Evolutionary conservation across 148 eudicot genomes (phyloP).

Genomic region (Heliosperma pusillum): DNA sequence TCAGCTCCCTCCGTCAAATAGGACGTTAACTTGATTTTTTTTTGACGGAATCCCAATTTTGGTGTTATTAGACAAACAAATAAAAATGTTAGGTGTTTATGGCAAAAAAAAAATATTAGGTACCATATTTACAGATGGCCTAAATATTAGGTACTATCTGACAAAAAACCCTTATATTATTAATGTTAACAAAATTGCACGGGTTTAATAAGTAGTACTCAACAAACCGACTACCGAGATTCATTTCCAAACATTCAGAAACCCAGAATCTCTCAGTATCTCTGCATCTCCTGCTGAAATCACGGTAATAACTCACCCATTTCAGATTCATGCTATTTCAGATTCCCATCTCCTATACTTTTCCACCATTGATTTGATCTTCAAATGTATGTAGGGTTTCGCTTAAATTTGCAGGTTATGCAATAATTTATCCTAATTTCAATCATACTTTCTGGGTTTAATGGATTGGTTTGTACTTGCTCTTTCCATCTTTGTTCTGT

Average conservation of each 20-base stretch:
- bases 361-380: background rate
- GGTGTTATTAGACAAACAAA: too few species aligned
- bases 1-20: too few species aligned
- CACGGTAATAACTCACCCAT: background rate
- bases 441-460: background rate
- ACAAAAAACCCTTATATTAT: too few species aligned
- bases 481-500: constrained; percentile 24
- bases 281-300: background rate
- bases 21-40: too few species aligned
- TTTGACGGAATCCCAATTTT: too few species aligned
- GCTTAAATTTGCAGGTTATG: constrained; percentile 6
- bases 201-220: too few species aligned
- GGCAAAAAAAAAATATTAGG: too few species aligned
- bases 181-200: too few species aligned
- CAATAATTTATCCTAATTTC: background rate
- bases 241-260: background rate
- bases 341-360: background rate
- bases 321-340: background rate
- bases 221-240: background rate
- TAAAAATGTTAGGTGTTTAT: too few species aligned
- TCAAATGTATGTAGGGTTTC: background rate
- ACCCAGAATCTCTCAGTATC: background rate
- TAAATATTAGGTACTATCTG: too few species aligned
- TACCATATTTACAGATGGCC: too few species aligned
- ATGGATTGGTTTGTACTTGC: constrained; percentile 34